Evolutionary conservation across 1,139 yeast genomes (phyloP), one percentile per base, ranked within the genome.

Genomic region (Magnusiomyces suaveolens): DNA sequence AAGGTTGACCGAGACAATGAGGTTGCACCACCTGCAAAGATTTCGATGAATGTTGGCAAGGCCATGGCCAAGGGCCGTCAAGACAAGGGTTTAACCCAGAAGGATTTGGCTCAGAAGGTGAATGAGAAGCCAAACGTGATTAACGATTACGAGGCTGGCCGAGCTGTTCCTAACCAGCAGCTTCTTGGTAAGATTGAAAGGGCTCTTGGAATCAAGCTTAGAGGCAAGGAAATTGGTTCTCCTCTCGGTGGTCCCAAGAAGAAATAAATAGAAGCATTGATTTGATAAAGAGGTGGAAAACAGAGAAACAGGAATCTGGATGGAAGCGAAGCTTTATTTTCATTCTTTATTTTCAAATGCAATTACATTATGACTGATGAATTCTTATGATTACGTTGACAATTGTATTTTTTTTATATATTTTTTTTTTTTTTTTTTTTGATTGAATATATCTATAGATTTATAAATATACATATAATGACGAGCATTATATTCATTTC

Each of bases 111-210:
- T 64, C 88, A 96, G 59, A 86, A 84, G 71, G 81, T 92, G 68
- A 90, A 89, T 70, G 98, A 92, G 75, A 92, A 92, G 76, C 97
- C 97, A 57, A 88, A 85, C 62, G 87, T 92, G 58, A 83, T 92
- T 66, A 90, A 89, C 73, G 98, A 92, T 69, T 92, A 92, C 73
- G 98, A 92, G 75, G 89, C 95, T 55, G 97, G 96, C 57, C 82
- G 96, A 70, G 98, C 96, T 53, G 82, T 87, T 61, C 98, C 98
- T 57, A 90, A 87, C 75, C 98, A 94, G 76, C 97, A 89, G 73
- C 74, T 92, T 54, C 78, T 92, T 67, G 92, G 85, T 57, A 92
- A 92, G 76, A 75, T 94, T 72, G 98, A 92, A 75, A 81, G 97
- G 71, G 96, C 86, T 48, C 77, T 92, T 66, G 97, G 97, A 62